A percentile compares a stretch with the other conserved stretches of the same genome.
Conservation (phyloP, 148 eudicot species). For the Rhododendron vialii region DNA sequence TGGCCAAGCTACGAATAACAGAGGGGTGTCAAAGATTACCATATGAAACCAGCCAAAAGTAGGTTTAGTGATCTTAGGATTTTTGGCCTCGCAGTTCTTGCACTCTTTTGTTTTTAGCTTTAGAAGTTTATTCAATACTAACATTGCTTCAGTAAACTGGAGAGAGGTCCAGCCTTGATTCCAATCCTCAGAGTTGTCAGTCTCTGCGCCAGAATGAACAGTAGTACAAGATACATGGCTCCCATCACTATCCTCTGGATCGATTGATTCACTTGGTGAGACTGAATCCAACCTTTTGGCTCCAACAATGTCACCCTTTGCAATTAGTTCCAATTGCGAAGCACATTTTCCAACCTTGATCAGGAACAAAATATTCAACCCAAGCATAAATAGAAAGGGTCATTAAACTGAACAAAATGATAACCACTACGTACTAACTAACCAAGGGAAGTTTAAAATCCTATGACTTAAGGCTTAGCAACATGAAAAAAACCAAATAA, state of each 20-base stretch:
- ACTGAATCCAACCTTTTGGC: slow-evolving; percentile 49
- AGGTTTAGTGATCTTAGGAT: slow-evolving; percentile 67
- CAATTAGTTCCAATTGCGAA: slow-evolving; percentile 52
- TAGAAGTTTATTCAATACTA: slow-evolving; percentile 48
- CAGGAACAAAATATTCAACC: slow-evolving; percentile 6
- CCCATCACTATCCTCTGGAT: slow-evolving; percentile 38
- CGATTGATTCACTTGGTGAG: slow-evolving; percentile 9
- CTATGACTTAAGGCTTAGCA: not conserved
- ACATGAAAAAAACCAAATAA: not conserved
- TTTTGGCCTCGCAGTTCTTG: slow-evolving; percentile 35
- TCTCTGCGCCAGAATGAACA: slow-evolving; percentile 16
- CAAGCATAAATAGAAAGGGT: slow-evolving; percentile 2
- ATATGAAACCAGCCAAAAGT: slow-evolving; percentile 81
- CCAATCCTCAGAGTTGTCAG: slow-evolving; percentile 10
- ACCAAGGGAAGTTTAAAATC: not conserved
- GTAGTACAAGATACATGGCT: slow-evolving; percentile 31
- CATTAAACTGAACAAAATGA: slow-evolving; percentile 4
- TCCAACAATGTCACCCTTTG: slow-evolving; percentile 60
- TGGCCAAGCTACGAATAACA: not conserved
- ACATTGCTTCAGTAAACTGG: slow-evolving; percentile 67
- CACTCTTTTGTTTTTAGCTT: slow-evolving; percentile 37
- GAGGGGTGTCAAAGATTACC: slow-evolving; percentile 40
- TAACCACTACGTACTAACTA: not conserved
- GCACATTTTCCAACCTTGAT: slow-evolving; percentile 55
- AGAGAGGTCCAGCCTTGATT: slow-evolving; percentile 60